Percentiles rank a stretch among this genome's conserved stretches.
Conservation (phyloP, 2,329 filamentous ascomycete species). For the Talaromyces sp. region DNA sequence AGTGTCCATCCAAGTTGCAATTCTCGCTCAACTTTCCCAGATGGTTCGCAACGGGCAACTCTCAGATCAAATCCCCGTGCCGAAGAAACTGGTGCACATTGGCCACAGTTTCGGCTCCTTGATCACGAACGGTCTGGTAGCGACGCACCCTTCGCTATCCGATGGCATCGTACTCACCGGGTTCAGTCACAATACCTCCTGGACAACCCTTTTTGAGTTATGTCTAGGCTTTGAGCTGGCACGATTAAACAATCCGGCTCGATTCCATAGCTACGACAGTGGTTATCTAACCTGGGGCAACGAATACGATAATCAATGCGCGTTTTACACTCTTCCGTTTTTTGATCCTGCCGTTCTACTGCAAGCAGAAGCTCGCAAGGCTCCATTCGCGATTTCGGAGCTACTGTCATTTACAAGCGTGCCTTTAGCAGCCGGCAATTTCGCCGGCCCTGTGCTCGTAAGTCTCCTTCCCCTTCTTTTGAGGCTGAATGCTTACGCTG, state of each 20-base stretch:
- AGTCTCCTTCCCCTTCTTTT: no score
- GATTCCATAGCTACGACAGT: constrained; percentile 12
- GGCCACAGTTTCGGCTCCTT: constrained; percentile 36
- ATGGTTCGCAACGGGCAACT: constrained; percentile 33
- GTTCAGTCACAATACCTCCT: constrained; percentile 27
- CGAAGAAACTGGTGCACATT: constrained; percentile 33
- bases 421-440: no score
- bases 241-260: constrained; percentile 16
- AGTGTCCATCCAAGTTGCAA: constrained; percentile 34
- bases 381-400: constrained; percentile 25
- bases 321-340: constrained; percentile 17
- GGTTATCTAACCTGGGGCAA: constrained; percentile 23
- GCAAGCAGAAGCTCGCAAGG: constrained; percentile 21
- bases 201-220: constrained; percentile 18
- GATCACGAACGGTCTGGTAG: constrained; percentile 29
- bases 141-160: constrained; percentile 29
- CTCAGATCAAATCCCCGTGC: constrained; percentile 22
- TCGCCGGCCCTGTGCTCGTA: no score
- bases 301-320: constrained; percentile 16
- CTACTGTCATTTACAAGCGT: constrained; percentile 18
- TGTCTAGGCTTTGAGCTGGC: constrained; percentile 17
- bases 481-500: no score
- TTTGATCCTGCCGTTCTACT: constrained; percentile 17
- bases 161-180: constrained; percentile 40
- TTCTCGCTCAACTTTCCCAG: constrained; percentile 34